Conservation (phyloP, 2,329 filamentous ascomycete species). For the Verticillium nonalfalfae region DNA sequence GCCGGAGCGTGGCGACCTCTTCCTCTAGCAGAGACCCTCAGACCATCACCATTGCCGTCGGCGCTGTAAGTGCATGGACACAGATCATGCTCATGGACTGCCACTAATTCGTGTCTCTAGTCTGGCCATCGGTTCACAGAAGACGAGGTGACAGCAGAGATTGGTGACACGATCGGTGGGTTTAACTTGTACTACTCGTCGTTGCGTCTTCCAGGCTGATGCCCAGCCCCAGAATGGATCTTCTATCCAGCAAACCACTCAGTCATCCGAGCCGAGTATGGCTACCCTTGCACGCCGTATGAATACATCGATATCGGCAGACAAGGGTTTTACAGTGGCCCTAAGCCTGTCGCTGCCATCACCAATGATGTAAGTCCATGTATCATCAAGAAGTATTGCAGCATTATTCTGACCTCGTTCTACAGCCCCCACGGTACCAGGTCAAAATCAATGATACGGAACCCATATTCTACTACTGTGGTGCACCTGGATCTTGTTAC, state of each 20-base stretch:
- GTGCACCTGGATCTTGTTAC: constrained; percentile 59
- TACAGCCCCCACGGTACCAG: constrained; percentile 32
- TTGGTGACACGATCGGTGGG: constrained; percentile 42
- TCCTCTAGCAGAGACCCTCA: neutral
- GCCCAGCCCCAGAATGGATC: constrained; percentile 38
- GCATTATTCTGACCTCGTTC: constrained; percentile 23
- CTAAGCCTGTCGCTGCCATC: constrained; percentile 36
- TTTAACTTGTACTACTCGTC: neutral
- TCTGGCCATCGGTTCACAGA: constrained; percentile 24
- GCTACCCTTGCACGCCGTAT: constrained; percentile 57
- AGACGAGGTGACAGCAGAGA: constrained; percentile 19
- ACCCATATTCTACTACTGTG: constrained; percentile 66
- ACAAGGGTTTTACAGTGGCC: constrained; percentile 48
- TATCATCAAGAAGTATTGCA: constrained; percentile 8
- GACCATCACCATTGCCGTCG: constrained; percentile 10
- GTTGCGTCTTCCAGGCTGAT: neutral
- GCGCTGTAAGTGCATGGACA: constrained; percentile 3
- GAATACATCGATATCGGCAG: constrained; percentile 41
- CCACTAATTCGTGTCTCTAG: constrained; percentile 2
- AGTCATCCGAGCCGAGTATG: constrained; percentile 54
- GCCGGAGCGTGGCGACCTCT: neutral
- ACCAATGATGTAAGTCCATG: constrained; percentile 32
- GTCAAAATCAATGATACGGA: constrained; percentile 51
- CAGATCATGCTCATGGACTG: neutral
- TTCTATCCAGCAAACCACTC: constrained; percentile 61